Percentiles rank a stretch among this genome's conserved stretches.
These are phyloP conservation scores for Tolypocladium pustulatum DNA, from an alignment of 2,329 filamentous ascomycete genomes.

Conservation along the genomic window DNA sequence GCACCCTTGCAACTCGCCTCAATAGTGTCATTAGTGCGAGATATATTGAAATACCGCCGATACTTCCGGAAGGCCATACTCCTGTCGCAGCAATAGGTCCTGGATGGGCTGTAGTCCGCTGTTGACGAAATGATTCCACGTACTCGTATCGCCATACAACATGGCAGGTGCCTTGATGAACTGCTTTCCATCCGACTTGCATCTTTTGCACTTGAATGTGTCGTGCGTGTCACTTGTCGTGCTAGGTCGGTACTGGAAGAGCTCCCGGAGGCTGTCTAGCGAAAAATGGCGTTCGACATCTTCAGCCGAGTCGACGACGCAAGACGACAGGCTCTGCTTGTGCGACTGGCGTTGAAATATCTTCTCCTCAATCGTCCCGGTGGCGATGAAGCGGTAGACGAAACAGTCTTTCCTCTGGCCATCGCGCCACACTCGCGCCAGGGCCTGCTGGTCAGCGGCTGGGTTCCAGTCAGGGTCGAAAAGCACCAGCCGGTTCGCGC, in stretches of 20 bases:
- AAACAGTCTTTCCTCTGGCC: conserved; percentile 99
- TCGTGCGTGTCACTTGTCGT: conserved; percentile 94
- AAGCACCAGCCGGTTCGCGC: conserved; percentile 85
- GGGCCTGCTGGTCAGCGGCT: conserved; percentile 90
- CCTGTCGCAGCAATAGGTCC: conserved; percentile 81
- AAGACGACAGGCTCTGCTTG: conserved; percentile 93
- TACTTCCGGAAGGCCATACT: conserved; percentile 66
- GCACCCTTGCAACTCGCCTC: background rate
- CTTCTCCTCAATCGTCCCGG: conserved; percentile 96
- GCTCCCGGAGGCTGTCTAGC: conserved; percentile 76
- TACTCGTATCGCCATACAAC: conserved; percentile 94
- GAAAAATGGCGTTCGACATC: conserved; percentile 97
- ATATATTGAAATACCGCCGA: conserved; percentile 99
- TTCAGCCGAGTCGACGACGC: conserved; percentile 91
- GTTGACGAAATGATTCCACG: conserved; percentile 98
- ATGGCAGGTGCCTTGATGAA: conserved; percentile 85
- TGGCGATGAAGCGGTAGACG: conserved; percentile 98
- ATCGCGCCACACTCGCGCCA: conserved; percentile 96
- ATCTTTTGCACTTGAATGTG: conserved; percentile 97
- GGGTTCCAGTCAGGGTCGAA: conserved; percentile 99
- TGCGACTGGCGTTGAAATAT: conserved; percentile 98
- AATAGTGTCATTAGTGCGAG: conserved; percentile 53
- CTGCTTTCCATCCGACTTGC: conserved; percentile 78
- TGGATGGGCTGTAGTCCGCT: conserved; percentile 72
- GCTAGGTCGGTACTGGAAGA: conserved; percentile 82